A percentile compares a stretch with the other conserved stretches of the same genome.
phyloP scores from a whole-genome alignment of 208 protist species.

The Acanthamoeba quina region DNA sequence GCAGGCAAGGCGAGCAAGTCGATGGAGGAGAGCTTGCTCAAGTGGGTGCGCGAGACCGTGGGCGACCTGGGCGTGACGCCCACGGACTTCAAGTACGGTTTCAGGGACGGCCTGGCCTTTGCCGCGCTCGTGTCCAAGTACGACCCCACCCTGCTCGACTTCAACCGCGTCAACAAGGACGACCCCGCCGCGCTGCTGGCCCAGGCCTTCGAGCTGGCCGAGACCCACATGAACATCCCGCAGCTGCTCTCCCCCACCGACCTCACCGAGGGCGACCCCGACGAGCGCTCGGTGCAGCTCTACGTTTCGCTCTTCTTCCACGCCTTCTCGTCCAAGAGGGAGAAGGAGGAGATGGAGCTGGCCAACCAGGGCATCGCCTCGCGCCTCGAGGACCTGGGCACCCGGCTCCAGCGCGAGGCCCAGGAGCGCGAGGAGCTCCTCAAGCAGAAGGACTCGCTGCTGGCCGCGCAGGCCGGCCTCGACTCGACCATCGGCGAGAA shows the following conservation, averaged over 20 bases:
- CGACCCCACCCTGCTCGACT: slow-evolving; percentile 66
- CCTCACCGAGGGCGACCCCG: slow-evolving; percentile 46
- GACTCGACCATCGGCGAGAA: not conserved
- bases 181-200: not conserved
- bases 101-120: slow-evolving; percentile 60
- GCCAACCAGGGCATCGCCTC: slow-evolving; percentile 64
- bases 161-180: slow-evolving; percentile 21
- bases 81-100: slow-evolving; percentile 60
- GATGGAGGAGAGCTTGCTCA: slow-evolving; percentile 64
- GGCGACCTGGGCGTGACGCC: slow-evolving; percentile 37
- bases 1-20: slow-evolving; percentile 35
- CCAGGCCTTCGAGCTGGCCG: slow-evolving; percentile 51
- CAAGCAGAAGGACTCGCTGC: slow-evolving; percentile 35
- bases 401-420: slow-evolving; percentile 9
- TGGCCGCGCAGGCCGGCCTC: not conserved
- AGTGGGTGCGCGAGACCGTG: slow-evolving; percentile 57
- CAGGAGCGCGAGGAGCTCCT: slow-evolving; percentile 50
- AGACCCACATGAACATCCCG: slow-evolving; percentile 60
- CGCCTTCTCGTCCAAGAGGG: slow-evolving; percentile 68
- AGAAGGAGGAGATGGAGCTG: slow-evolving; percentile 45
- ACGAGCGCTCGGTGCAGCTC: slow-evolving; percentile 62
- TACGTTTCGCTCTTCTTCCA: slow-evolving; percentile 66
- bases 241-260: not conserved
- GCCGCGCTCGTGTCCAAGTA: slow-evolving; percentile 61
- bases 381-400: slow-evolving; percentile 48